These are phyloP conservation scores for Terana coerulea DNA, from an alignment of 768 basidiomycete genomes.

Conservation along the genomic window DNA sequence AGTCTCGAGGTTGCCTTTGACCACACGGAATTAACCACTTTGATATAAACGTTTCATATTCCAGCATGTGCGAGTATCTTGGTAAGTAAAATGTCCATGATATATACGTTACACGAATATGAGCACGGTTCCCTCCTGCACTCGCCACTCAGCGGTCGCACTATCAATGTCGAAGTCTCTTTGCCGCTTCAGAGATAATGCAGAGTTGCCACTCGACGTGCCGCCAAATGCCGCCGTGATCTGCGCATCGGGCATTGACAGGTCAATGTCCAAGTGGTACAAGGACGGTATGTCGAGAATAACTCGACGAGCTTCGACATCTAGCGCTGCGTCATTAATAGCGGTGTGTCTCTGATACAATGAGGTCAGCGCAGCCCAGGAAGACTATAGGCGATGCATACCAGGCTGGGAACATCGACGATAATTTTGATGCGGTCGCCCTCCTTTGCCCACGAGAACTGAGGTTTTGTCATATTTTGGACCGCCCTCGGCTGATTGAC, in stretches of 20 bases:
- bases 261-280: constrained; percentile 54
- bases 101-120: constrained; percentile 35
- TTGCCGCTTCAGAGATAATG: constrained; percentile 53
- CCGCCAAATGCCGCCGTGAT: constrained; percentile 31
- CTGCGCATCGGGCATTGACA: constrained; percentile 52
- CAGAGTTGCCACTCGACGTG: constrained; percentile 22
- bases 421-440: constrained; percentile 39
- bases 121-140: constrained; percentile 47
- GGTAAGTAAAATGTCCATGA: no score
- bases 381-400: constrained; percentile 24
- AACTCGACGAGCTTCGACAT: constrained; percentile 61
- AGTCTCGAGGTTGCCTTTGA: no score
- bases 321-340: constrained; percentile 49
- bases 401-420: constrained; percentile 55
- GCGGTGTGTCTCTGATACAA: constrained; percentile 38
- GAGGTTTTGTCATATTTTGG: constrained; percentile 9
- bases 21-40: no score
- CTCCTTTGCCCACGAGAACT: constrained; percentile 52
- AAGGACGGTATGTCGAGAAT: constrained; percentile 45
- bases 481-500: neutral
- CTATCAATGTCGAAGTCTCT: constrained; percentile 57
- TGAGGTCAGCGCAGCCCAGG: neutral
- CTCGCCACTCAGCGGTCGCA: constrained; percentile 66
- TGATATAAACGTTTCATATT: no score
- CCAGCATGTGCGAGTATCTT: no score